Evolutionary conservation across 257 asterid genomes (phyloP).

Genomic region (Primulina eburnea): DNA sequence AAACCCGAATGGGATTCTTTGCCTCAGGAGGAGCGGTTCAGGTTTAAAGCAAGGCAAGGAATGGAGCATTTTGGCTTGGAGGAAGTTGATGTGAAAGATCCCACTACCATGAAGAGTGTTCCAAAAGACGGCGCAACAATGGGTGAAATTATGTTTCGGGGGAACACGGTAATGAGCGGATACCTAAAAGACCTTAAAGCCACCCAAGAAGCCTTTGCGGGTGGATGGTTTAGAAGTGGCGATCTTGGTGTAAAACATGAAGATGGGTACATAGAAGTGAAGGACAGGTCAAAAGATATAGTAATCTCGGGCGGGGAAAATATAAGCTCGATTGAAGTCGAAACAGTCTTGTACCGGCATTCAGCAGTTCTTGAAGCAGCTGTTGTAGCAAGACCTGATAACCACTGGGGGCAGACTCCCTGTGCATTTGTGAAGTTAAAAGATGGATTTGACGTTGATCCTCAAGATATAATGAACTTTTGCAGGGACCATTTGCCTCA

Average conservation of each 20-base stretch:
- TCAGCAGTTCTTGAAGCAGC: conserved; percentile 52
- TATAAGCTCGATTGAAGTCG: conserved; percentile 44
- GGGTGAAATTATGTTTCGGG: conserved; percentile 56
- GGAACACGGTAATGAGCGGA: conserved; percentile 56
- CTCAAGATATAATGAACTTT: conserved; percentile 35
- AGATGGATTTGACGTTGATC: conserved; percentile 37
- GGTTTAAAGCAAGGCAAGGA: conserved; percentile 51
- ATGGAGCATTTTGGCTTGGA: conserved; percentile 43
- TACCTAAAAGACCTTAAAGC: conserved; percentile 46
- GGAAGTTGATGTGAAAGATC: conserved; percentile 48
- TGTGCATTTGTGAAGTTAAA: conserved; percentile 53
- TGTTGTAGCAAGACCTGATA: conserved; percentile 52
- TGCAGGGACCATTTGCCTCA: conserved; percentile 46
- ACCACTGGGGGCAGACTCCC: conserved; percentile 58
- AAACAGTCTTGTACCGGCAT: conserved; percentile 40
- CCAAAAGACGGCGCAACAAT: conserved; percentile 42
- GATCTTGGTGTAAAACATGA: conserved; percentile 50
- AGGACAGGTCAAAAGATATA: conserved; percentile 46
- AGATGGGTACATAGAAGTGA: conserved; percentile 46
- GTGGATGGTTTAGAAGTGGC: conserved; percentile 56
- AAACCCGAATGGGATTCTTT: conserved; percentile 50
- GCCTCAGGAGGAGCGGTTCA: conserved; percentile 31
- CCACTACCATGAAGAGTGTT: conserved; percentile 38
- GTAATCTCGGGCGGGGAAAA: conserved; percentile 56
- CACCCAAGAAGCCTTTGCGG: conserved; percentile 42